phyloP scores from a whole-genome alignment of 2,329 filamentous ascomycete genomes.

The Talaromyces islandicus region DNA sequence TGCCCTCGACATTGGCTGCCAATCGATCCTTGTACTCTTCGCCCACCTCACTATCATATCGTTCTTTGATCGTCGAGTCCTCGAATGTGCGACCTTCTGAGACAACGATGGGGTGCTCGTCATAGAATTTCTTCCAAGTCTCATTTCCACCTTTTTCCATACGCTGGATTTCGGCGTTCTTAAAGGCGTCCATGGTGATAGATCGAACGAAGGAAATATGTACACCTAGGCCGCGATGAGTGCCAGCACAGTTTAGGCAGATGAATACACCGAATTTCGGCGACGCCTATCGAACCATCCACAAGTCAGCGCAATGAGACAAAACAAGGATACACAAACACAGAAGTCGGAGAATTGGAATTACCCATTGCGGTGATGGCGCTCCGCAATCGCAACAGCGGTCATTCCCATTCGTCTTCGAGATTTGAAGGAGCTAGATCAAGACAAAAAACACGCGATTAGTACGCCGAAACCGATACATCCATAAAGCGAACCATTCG shows the following conservation, averaged over 20 bases:
- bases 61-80: conserved; percentile 79
- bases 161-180: conserved; percentile 81
- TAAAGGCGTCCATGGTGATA: conserved; percentile 99
- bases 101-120: conserved; percentile 61
- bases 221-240: conserved; percentile 89
- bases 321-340: background rate
- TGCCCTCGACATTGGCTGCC: conserved; percentile 78
- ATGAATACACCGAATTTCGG: conserved; percentile 99
- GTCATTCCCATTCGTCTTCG: conserved; percentile 84
- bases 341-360: background rate
- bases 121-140: conserved; percentile 81
- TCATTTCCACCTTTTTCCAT: conserved; percentile 92
- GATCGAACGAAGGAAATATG: conserved; percentile 98
- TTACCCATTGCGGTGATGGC: conserved; percentile 93
- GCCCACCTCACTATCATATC: conserved; percentile 82
- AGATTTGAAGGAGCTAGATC: conserved; percentile 74
- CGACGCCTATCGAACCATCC: conserved; percentile 49
- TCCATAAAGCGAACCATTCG: background rate
- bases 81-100: conserved; percentile 70
- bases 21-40: conserved; percentile 94
- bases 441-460: background rate
- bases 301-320: background rate
- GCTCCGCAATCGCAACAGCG: conserved; percentile 92
- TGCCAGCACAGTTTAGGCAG: conserved; percentile 90
- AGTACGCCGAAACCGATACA: background rate